Conservation (phyloP, 2,329 filamentous ascomycete genomes). For the Venturiaceae sp. region DNA sequence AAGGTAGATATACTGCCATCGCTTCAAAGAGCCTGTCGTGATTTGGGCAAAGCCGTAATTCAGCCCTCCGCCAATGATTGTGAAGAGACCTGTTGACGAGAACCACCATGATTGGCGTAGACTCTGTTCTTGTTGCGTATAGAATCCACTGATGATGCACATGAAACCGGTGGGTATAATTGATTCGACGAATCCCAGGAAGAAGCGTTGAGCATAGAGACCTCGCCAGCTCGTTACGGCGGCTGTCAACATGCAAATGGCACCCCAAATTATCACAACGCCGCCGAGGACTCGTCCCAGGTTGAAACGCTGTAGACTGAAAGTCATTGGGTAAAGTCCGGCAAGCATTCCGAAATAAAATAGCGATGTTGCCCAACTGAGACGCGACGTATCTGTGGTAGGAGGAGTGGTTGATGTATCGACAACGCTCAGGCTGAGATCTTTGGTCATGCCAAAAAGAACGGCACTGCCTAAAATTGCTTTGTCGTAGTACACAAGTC, state of each 20-base stretch:
- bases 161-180: slow-evolving; percentile 49
- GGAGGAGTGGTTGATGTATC: slow-evolving; percentile 42
- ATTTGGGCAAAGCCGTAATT: slow-evolving; percentile 25
- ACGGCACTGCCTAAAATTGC: slow-evolving; percentile 65
- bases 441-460: slow-evolving; percentile 66
- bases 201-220: slow-evolving; percentile 47
- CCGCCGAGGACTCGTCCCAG: slow-evolving; percentile 54
- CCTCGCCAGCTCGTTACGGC: slow-evolving; percentile 54
- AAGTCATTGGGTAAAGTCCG: slow-evolving; percentile 65
- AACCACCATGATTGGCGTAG: slow-evolving; percentile 19
- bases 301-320: slow-evolving; percentile 58
- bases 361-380: slow-evolving; percentile 68
- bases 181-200: slow-evolving; percentile 46
- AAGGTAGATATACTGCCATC: slow-evolving; percentile 65
- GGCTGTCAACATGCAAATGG: slow-evolving; percentile 59
- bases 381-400: slow-evolving; percentile 53
- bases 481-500: slow-evolving; percentile 63
- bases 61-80: slow-evolving; percentile 15
- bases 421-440: slow-evolving; percentile 50
- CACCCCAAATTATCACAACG: slow-evolving; percentile 56
- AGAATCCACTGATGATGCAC: slow-evolving; percentile 36
- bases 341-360: slow-evolving; percentile 76
- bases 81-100: slow-evolving; percentile 17
- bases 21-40: slow-evolving; percentile 25
- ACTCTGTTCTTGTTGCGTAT: slow-evolving; percentile 30